Conservation (phyloP, 2,329 filamentous ascomycete genomes). For the Sphaerulina musiva region DNA sequence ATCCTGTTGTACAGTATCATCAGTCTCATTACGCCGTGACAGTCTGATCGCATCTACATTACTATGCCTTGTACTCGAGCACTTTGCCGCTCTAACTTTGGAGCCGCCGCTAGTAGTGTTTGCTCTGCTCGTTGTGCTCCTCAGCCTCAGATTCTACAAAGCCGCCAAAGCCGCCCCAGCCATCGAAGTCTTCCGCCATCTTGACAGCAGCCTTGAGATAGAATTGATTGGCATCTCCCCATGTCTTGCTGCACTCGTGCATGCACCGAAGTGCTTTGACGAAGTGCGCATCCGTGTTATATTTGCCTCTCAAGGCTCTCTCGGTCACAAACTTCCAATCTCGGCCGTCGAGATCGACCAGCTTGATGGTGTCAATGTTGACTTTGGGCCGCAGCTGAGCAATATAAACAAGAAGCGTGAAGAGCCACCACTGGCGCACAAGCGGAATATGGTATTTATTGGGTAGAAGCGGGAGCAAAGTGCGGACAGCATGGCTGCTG, state of each 20-base stretch:
- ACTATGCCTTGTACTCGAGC: neutral
- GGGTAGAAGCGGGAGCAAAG: slow-evolving; percentile 73
- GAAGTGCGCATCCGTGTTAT: slow-evolving; percentile 70
- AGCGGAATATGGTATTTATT: slow-evolving; percentile 64
- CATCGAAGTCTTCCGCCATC: slow-evolving; percentile 66
- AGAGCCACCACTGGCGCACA: slow-evolving; percentile 83
- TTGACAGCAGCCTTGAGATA: slow-evolving; percentile 64
- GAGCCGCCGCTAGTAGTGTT: neutral
- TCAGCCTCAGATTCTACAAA: slow-evolving; percentile 16
- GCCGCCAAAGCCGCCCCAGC: slow-evolving; percentile 53
- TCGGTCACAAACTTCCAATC: slow-evolving; percentile 72
- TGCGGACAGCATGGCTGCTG: slow-evolving; percentile 79
- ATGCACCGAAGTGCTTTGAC: slow-evolving; percentile 75
- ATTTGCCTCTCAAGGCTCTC: slow-evolving; percentile 61
- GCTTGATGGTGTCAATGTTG: slow-evolving; percentile 56
- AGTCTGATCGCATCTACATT: neutral
- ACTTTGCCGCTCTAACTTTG: neutral
- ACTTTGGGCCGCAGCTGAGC: slow-evolving; percentile 66
- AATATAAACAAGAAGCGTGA: slow-evolving; percentile 72
- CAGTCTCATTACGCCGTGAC: neutral
- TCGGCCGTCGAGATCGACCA: slow-evolving; percentile 55
- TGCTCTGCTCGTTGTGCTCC: slow-evolving; percentile 2
- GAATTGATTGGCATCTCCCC: slow-evolving; percentile 61
- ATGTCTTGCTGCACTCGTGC: slow-evolving; percentile 65
- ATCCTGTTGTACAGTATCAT: slow-evolving; percentile 1